These are phyloP conservation scores for Globisporangium radiosum DNA, from an alignment of 352 stramenopile genomes.

Conservation along the genomic window DNA sequence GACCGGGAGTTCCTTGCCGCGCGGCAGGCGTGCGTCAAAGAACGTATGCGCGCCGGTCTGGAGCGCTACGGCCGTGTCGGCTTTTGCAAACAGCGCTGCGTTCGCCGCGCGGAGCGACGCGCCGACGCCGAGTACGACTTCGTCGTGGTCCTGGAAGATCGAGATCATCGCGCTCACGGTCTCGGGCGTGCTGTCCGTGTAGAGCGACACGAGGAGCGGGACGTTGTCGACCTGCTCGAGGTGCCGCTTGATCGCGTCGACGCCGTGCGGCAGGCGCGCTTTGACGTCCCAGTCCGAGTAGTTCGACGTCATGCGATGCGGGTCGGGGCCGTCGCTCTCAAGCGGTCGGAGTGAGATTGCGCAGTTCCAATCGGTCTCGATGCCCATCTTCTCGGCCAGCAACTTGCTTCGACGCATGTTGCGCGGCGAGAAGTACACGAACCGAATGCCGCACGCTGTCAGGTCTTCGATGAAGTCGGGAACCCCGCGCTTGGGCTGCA, in stretches of 20 bases:
- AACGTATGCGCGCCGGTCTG: constrained; percentile 60
- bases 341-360: constrained; percentile 95
- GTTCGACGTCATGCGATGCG: constrained; percentile 94
- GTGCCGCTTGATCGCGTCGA: constrained; percentile 93
- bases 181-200: constrained; percentile 95
- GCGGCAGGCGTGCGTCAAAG: constrained; percentile 59
- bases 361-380: constrained; percentile 99
- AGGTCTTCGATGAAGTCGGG: constrained; percentile 94
- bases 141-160: constrained; percentile 82
- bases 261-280: constrained; percentile 93
- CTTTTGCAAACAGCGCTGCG: constrained; percentile 63
- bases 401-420: constrained; percentile 98
- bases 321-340: constrained; percentile 87
- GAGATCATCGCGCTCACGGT: constrained; percentile 93
- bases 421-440: constrained; percentile 99
- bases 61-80: constrained; percentile 65
- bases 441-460: constrained; percentile 92
- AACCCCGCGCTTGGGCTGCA: constrained; percentile 93
- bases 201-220: constrained; percentile 95
- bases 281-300: constrained; percentile 98
- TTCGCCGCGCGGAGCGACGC: constrained; percentile 76
- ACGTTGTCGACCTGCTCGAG: constrained; percentile 98
- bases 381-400: constrained; percentile 97
- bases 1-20: constrained; percentile 47
- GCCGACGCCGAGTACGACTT: constrained; percentile 77